Evolutionary conservation across 2,329 filamentous ascomycete species (phyloP), one percentile per base, ranked within the genome.

Genomic region (Endothia cerciana): DNA sequence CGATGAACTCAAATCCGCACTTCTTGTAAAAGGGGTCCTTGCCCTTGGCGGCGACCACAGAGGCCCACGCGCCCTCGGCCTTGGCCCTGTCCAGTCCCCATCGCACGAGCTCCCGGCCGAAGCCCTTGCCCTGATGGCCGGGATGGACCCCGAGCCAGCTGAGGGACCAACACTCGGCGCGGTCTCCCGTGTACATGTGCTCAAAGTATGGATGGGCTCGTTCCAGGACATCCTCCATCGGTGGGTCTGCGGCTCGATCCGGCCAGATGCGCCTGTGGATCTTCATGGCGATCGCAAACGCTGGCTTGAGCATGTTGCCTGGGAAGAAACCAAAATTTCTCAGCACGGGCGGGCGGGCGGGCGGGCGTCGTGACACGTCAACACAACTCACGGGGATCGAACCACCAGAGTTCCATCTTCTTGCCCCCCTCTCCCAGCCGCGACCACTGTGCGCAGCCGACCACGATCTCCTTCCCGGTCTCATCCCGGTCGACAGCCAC

Each of bases 391-490:
- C 70, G 70, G 30, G 70, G 70, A 67, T 71, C 70, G 8, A 70
- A 53, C 47, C 53, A 58, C 65, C 65, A 65, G 47, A 51, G 65
- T 17, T 71, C 69, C 63, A 69, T 57, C 53, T 51, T 41, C 49
- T 60, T 68, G 25, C 66, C 69, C 1, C 70, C 70, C 4, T 67
- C 58, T 4, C 70, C 71, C 61, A 71, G 56, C 10, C 71, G 64
- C 36, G 69, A 67, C 71, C 73, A 75, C 51, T 67, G 69, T 25
- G 72, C 73, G 28, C 70, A 62, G 5, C 71, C 73, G n/a, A 63
- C 70, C 36, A 73, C 67, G 15, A 66, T 64, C 53, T 72, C 70
- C 4, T 60, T 40, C n/a, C 63, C 64, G 51, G 62, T 47, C 7
- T 63, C 55, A 38, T 62, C 64, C 19, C 69, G 69, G 1, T 60